phyloP scores from a whole-genome alignment of 352 stramenopile species.

The Globisporangium nagaii region DNA sequence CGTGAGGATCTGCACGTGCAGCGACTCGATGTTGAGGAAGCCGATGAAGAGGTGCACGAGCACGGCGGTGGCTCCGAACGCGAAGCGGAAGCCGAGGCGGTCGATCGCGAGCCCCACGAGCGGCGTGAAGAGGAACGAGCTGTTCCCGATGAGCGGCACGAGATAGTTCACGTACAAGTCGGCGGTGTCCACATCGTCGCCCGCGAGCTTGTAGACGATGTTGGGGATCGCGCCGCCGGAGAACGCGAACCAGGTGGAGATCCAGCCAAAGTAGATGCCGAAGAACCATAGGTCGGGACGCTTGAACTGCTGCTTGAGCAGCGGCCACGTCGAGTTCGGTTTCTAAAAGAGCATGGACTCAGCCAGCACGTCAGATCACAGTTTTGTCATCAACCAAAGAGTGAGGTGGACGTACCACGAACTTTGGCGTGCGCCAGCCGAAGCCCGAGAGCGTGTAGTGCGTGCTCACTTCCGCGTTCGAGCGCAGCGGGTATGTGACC shows the following conservation, averaged over 20 bases:
- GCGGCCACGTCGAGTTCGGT: constrained; percentile 6
- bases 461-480: constrained; percentile 8
- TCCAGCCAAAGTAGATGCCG: constrained; percentile 24
- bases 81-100: constrained; percentile 13
- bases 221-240: constrained; percentile 20
- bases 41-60: constrained; percentile 21
- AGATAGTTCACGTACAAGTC: constrained; percentile 26
- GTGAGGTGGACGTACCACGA: constrained; percentile 4
- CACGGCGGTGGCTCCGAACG: constrained; percentile 14
- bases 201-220: constrained; percentile 17
- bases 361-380: no score
- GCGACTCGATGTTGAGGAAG: constrained; percentile 18
- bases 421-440: constrained; percentile 10
- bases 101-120: constrained; percentile 23
- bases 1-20: constrained; percentile 20
- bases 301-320: constrained; percentile 16
- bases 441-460: constrained; percentile 19
- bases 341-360: background rate
- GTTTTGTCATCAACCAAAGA: no score
- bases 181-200: background rate
- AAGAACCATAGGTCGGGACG: constrained; percentile 23
- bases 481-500: constrained; percentile 15
- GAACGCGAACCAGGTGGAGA: constrained; percentile 26
- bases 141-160: constrained; percentile 19
- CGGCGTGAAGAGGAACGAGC: constrained; percentile 22